phyloP scores from a whole-genome alignment of 1,284 basidiomycete species.

The Coniferiporia sulphurascens region DNA sequence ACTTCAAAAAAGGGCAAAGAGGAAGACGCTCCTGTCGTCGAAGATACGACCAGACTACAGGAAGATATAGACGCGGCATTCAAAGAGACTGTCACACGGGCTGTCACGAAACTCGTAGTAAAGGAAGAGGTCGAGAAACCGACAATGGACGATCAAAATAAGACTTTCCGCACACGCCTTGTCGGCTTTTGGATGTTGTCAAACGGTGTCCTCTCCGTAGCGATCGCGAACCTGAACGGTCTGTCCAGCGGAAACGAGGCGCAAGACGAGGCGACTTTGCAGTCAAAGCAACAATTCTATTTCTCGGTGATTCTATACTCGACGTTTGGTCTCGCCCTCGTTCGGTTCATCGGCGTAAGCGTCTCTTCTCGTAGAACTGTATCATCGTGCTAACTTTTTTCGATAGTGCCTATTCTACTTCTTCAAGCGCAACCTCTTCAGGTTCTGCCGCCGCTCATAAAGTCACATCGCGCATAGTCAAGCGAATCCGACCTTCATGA shows the following conservation, averaged over 20 bases:
- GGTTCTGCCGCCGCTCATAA: constrained; percentile 57
- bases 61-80: constrained; percentile 92
- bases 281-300: constrained; percentile 68
- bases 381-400: constrained; percentile 17
- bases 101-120: constrained; percentile 75
- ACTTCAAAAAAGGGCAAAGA: constrained; percentile 78
- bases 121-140: constrained; percentile 76
- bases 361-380: not conserved
- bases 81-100: constrained; percentile 90
- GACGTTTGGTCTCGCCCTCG: constrained; percentile 76
- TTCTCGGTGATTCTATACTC: constrained; percentile 86
- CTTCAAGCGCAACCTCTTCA: constrained; percentile 79
- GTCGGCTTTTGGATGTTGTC: constrained; percentile 84
- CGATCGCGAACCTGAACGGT: constrained; percentile 84
- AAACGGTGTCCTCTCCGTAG: constrained; percentile 76
- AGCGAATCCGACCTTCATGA: not conserved
- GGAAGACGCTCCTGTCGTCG: constrained; percentile 72
- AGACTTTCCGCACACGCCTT: constrained; percentile 88
- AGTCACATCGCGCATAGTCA: not conserved
- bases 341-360: constrained; percentile 83
- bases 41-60: constrained; percentile 75
- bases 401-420: constrained; percentile 75
- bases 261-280: constrained; percentile 43
- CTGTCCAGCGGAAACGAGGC: constrained; percentile 42
- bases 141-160: constrained; percentile 88